A percentile compares a stretch with the other conserved stretches of the same genome.
Evolutionary conservation across 1,284 basidiomycete species (phyloP).

Genomic region (Vanrija sp.): DNA sequence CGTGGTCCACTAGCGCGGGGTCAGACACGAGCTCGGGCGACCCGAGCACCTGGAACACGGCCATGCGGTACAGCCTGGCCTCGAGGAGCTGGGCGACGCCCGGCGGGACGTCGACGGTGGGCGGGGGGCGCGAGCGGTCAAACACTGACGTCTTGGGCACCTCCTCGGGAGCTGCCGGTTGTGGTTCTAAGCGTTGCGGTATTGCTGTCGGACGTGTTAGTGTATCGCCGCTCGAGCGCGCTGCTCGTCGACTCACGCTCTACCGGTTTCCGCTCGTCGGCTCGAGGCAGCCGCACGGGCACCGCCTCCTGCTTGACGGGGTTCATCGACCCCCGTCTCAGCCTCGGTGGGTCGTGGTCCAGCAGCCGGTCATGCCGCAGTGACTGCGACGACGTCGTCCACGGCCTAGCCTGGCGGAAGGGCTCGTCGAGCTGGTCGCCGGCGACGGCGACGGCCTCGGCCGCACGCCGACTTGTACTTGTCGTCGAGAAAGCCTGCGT

Average conservation of each 20-base stretch:
- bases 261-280: too few relatives aligned
- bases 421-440: neutral
- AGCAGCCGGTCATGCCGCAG: neutral
- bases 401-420: neutral
- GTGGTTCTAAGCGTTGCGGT: neutral
- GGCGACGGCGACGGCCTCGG: neutral
- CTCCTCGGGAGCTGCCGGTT: neutral
- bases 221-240: neutral
- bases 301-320: too few relatives aligned
- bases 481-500: neutral
- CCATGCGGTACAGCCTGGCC: slow-evolving; percentile 31
- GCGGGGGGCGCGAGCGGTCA: neutral
- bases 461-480: slow-evolving; percentile 1
- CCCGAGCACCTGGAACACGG: slow-evolving; percentile 33
- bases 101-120: slow-evolving; percentile 15
- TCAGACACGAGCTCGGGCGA: slow-evolving; percentile 29
- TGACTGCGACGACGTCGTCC: neutral
- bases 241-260: too few relatives aligned
- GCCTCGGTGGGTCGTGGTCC: too few relatives aligned
- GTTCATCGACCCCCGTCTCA: too few relatives aligned
- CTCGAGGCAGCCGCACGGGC: too few relatives aligned
- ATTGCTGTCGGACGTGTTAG: neutral
- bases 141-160: neutral
- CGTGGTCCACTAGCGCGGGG: slow-evolving; percentile 12
- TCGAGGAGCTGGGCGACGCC: slow-evolving; percentile 27